Conservation (phyloP, 2,329 filamentous ascomycete species). For the Capronia epimyces region DNA sequence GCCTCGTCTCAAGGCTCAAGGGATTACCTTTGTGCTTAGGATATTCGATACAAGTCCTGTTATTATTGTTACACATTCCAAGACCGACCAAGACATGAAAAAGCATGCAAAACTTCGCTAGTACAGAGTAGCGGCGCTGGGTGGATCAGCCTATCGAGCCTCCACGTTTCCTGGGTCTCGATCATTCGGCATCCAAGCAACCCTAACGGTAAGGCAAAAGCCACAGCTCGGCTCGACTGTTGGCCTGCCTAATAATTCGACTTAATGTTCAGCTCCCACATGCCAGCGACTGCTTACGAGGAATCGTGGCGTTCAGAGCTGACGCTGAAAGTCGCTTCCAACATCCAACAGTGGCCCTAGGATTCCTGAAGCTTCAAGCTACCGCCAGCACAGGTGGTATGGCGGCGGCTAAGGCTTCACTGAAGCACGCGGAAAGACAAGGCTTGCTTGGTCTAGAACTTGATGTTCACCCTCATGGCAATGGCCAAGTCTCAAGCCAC, state of each 20-base stretch:
- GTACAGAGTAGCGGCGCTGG: background rate
- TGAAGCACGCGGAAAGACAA: background rate
- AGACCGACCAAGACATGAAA: background rate
- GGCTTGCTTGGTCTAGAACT: background rate
- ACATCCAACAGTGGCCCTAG: no score
- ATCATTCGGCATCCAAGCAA: background rate
- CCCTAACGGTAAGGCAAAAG: background rate
- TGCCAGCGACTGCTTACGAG: no score
- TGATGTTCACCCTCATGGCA: background rate
- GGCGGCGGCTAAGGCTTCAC: no score
- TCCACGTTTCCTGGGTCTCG: background rate
- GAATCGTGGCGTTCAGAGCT: no score
- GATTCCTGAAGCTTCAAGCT: no score
- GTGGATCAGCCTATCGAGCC: background rate
- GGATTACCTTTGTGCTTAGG: no score
- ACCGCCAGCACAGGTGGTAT: no score
- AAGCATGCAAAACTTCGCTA: background rate
- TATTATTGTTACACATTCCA: background rate
- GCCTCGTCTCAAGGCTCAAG: no score
- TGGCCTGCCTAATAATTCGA: background rate
- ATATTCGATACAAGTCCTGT: no score
- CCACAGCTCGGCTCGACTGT: background rate
- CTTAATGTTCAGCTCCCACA: background rate
- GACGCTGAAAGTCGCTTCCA: no score
- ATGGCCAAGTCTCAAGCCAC: slow-evolving; percentile 11